phyloP scores from a whole-genome alignment of 441 rosid species.

The Arabidopsis hybrid region DNA sequence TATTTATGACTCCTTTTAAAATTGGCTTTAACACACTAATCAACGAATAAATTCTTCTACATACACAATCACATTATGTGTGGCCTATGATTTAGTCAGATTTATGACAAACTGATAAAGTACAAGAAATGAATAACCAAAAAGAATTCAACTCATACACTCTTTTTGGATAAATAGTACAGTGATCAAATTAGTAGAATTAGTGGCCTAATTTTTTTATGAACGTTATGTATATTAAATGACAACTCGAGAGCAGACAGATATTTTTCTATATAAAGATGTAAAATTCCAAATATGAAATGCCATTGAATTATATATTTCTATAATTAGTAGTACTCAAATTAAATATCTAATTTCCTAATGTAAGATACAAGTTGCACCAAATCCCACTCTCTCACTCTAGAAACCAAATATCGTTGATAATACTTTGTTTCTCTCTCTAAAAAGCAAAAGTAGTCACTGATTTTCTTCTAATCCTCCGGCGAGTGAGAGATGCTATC shows the following conservation, averaged over 20 bases:
- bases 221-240: constrained; percentile 21
- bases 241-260: background rate
- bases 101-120: background rate
- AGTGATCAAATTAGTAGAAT: background rate
- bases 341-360: constrained; percentile 11
- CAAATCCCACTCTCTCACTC: constrained; percentile 45
- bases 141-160: background rate
- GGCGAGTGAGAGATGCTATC: constrained; percentile 54
- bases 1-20: constrained; percentile 18
- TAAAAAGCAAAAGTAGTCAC: constrained; percentile 32
- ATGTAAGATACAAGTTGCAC: constrained; percentile 31
- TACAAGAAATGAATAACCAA: background rate
- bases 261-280: background rate
- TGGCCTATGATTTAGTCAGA: background rate
- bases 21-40: constrained; percentile 36
- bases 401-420: background rate
- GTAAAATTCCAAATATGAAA: constrained; percentile 15
- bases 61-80: background rate
- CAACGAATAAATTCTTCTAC: constrained; percentile 39
- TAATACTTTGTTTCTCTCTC: constrained; percentile 24
- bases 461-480: constrained; percentile 2
- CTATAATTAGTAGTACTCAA: constrained; percentile 22
- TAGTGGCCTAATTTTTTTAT: background rate
- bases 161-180: background rate
- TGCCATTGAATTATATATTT: constrained; percentile 21